Evolutionary conservation across 345 rosid genomes (phyloP).

Genomic region (Eucalyptus erythrocorys): DNA sequence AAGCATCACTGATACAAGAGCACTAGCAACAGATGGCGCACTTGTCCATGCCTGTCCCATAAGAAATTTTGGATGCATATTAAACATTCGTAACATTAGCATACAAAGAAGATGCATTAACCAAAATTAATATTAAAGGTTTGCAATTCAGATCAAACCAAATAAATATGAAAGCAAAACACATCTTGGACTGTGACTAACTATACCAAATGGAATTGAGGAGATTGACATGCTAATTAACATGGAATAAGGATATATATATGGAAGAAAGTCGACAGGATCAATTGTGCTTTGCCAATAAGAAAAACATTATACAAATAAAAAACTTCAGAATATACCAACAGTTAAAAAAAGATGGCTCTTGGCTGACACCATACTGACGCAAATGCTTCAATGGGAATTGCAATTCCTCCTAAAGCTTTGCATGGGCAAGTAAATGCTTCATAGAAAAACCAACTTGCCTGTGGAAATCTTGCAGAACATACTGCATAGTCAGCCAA

Average conservation of each 20-base stretch:
- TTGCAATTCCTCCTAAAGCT: not conserved
- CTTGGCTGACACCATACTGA: not conserved
- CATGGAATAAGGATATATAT: not conserved
- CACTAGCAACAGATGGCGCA: slow-evolving; percentile 50
- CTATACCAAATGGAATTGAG: not conserved
- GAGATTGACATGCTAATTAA: not conserved
- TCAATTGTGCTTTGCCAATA: not conserved
- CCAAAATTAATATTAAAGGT: not conserved
- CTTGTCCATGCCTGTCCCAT: slow-evolving; percentile 60
- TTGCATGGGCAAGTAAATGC: not conserved
- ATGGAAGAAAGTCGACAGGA: not conserved
- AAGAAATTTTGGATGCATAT: not conserved
- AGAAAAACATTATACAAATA: not conserved
- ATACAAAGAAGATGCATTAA: not conserved
- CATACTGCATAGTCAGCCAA: slow-evolving; percentile 65
- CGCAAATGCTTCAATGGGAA: not conserved
- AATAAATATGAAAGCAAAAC: not conserved
- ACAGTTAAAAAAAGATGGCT: not conserved
- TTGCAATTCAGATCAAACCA: not conserved
- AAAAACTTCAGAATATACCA: not conserved
- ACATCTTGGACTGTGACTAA: not conserved
- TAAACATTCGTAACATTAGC: not conserved
- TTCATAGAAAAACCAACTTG: slow-evolving; percentile 6
- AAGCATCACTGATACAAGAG: slow-evolving; percentile 68
- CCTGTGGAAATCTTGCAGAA: slow-evolving; percentile 74